Percentiles rank a stretch among this genome's conserved stretches.
These are phyloP conservation scores for Murraya paniculata DNA, from an alignment of 345 rosid species.

Conservation along the genomic window DNA sequence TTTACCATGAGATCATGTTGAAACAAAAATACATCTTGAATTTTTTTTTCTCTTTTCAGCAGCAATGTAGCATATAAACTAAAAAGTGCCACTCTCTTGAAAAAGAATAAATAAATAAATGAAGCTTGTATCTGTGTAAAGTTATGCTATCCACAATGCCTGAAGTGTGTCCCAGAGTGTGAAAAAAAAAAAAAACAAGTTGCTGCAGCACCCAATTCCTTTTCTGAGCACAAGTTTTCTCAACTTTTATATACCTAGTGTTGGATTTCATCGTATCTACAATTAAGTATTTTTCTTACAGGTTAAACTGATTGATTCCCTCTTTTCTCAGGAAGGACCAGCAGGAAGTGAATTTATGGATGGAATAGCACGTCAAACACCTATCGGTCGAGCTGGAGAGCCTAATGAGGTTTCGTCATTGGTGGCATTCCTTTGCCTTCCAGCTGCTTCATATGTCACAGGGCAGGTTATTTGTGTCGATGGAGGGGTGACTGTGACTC, in stretches of 20 bases:
- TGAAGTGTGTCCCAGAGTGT: background rate
- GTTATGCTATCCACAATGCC: no score
- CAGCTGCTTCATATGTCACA: conserved; percentile 49
- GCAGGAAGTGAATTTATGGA: background rate
- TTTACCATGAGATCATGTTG: no score
- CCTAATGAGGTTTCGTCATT: conserved; percentile 17
- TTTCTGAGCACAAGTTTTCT: background rate
- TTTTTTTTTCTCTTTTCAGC: no score
- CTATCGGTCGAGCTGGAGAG: conserved; percentile 17
- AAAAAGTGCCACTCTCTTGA: no score
- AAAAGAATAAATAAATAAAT: no score
- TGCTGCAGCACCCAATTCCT: background rate
- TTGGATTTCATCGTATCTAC: background rate
- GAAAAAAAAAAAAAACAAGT: background rate
- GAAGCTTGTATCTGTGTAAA: no score
- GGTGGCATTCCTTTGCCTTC: conserved; percentile 46
- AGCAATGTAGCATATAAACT: no score
- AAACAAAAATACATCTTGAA: no score
- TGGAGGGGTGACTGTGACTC: background rate
- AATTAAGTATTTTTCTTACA: background rate
- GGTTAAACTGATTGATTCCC: no score
- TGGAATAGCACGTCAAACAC: conserved; percentile 13
- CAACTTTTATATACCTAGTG: no score
- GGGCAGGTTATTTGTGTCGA: conserved; percentile 44
- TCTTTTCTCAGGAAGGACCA: background rate